Evolutionary conservation across 106 monocot species (phyloP), one percentile per base, ranked within the genome.

Genomic region (Dendrobium nobile): DNA sequence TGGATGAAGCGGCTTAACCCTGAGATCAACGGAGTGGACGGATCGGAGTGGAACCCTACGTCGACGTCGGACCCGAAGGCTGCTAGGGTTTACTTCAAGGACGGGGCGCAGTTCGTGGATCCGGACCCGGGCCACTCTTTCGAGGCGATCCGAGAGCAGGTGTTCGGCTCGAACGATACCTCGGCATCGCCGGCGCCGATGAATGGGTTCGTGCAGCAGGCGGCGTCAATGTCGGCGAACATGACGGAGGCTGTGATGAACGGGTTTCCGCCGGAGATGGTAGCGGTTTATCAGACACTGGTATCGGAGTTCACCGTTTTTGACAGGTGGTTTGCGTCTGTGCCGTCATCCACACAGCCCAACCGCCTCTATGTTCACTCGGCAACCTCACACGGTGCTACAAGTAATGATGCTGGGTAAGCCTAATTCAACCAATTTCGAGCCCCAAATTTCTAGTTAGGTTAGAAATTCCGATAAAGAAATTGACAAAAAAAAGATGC

Each of bases 261-360:
- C 82, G 95, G 95, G 73, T 95, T 95, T 77, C 27, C 0, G 64
- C 95, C 95, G 16, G 95, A 95, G 56, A 92, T 83, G 92, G 92
- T 95, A 73, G 90, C 91, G 24, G 95, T 95, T 2, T 95, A 95
- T 75, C 13, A 51, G 79, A 81, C 75, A 65, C 83, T 95, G 19
- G 92, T 91, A 41, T 19, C 73, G 82, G 87, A 95, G 87, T 95
- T 92, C 85, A 90, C 89, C 5, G 92, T 95, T 45, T 91, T 86
- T 61, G 95, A 95, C 79, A 85, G 89, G 75, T 95, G 95, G 95
- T 95, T 95, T 84, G 92, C 95, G 10, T 78, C 92, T 18, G 85
- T 91, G 9, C 95, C 92, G 26, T 45, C 92, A 17, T 92, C 95
- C 24, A 95, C 95, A 48, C 95, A 95, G 83, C 95, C 95, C 3